Conservation (phyloP, 2,329 filamentous ascomycete genomes). For the Nectriaceae sp. region DNA sequence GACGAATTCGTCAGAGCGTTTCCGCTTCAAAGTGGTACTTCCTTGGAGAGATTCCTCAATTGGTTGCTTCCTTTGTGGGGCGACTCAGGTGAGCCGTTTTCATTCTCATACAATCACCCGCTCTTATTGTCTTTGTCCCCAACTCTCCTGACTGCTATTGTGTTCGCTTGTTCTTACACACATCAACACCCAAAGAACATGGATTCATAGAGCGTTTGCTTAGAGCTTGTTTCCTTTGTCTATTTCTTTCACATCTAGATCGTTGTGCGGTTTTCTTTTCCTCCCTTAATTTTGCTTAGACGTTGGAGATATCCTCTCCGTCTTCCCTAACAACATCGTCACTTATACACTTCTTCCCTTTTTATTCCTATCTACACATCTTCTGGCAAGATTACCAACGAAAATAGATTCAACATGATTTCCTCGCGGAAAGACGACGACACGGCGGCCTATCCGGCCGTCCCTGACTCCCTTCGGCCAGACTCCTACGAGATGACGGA, state of each 20-base stretch:
- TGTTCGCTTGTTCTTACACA: slow-evolving; percentile 14
- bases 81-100: slow-evolving; percentile 20
- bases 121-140: slow-evolving; percentile 29
- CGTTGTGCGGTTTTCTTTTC: slow-evolving; percentile 12
- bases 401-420: slow-evolving; percentile 38
- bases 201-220: slow-evolving; percentile 26
- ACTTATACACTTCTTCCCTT: no score
- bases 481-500: slow-evolving; percentile 40
- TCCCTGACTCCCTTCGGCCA: slow-evolving; percentile 40
- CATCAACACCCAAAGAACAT: slow-evolving; percentile 19
- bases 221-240: slow-evolving; percentile 10
- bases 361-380: slow-evolving; percentile 9
- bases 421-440: slow-evolving; percentile 36
- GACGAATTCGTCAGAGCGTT: slow-evolving; percentile 16
- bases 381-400: slow-evolving; percentile 25
- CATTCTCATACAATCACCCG: slow-evolving; percentile 17
- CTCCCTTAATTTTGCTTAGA: slow-evolving; percentile 16
- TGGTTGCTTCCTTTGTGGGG: slow-evolving; percentile 24
- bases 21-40: slow-evolving; percentile 16
- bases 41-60: slow-evolving; percentile 18
- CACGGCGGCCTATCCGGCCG: slow-evolving; percentile 35
- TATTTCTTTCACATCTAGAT: slow-evolving; percentile 1
- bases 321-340: slow-evolving; percentile 4
- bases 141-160: slow-evolving; percentile 18
- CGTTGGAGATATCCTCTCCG: slow-evolving; percentile 12